Conservation (phyloP, 352 stramenopile genomes). For the Phytophthora meadii region DNA sequence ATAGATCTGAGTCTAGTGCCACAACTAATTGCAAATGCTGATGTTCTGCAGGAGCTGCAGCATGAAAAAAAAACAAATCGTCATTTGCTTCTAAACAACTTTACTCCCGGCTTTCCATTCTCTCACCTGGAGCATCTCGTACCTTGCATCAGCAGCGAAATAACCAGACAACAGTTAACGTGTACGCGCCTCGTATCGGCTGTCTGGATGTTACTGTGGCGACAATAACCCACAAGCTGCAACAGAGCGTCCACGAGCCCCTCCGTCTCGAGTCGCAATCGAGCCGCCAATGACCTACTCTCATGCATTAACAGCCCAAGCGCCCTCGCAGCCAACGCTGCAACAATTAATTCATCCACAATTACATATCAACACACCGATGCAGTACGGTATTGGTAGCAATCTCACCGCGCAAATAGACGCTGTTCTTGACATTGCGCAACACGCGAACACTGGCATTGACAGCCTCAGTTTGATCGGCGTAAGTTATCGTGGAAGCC, state of each 20-base stretch:
- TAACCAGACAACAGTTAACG: slow-evolving; percentile 86
- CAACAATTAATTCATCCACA: neutral
- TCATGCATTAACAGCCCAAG: slow-evolving; percentile 70
- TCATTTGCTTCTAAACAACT: neutral
- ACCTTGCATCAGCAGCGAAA: slow-evolving; percentile 86
- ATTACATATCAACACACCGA: neutral
- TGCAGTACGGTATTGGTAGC: neutral
- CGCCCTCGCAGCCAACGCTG: slow-evolving; percentile 67
- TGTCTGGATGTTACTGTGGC: slow-evolving; percentile 51
- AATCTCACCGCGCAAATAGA: slow-evolving; percentile 57
- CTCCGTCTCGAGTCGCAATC: slow-evolving; percentile 66
- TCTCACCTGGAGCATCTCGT: slow-evolving; percentile 25
- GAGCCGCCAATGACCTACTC: slow-evolving; percentile 40
- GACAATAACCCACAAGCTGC: slow-evolving; percentile 72
- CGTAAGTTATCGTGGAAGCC: slow-evolving; percentile 7
- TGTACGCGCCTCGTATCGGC: slow-evolving; percentile 71
- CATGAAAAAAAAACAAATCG: neutral
- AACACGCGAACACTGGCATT: slow-evolving; percentile 50
- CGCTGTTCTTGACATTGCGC: slow-evolving; percentile 71
- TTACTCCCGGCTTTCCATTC: neutral
- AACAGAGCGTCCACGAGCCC: slow-evolving; percentile 78
- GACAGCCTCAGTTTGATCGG: slow-evolving; percentile 24
- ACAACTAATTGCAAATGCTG: slow-evolving; percentile 58
- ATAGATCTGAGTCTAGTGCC: slow-evolving; percentile 70
- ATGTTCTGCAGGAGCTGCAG: slow-evolving; percentile 34